Evolutionary conservation across 768 basidiomycete species (phyloP), one percentile per base, ranked within the genome.

Genomic region (Boletus rex-veris): DNA sequence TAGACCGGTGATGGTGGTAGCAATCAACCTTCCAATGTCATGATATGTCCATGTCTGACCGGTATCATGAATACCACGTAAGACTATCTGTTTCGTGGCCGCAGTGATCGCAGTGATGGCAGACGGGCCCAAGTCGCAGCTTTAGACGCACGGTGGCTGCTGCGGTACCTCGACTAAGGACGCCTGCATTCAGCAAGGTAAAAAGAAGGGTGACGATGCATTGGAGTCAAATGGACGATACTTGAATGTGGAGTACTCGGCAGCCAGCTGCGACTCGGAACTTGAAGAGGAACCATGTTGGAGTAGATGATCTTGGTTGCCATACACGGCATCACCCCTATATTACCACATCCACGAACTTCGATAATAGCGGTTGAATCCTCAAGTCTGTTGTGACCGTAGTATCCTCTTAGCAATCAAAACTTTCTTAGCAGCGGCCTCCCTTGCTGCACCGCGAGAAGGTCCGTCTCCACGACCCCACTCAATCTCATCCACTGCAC

Each of bases 401-500:
- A 35, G 10, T 14, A 45, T 26, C 1, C 31, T 35, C 47, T 58
- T 40, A 39, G 63, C 58, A 9, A 50, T 52, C 53, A 66, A 44
- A 19, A 65, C 65, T 4, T 7, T 31, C 38, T 44, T 16, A 31
- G 65, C 60, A 9, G 65, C 65, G n/a, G 39, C 52, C 24, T 68
- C 65, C 61, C 45, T 66, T 18, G 65, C 65, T 39, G 51, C 54
- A n/a, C 55, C 50, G 15, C 52, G 51, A 40, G 60, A 55, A 12
- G 41, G 21, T 7, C 66, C 65, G 0, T 15, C 41, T n/a, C 65
- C 65, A 38, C 57, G 57, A 26, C 66, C 64, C 57, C 57, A 63
- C 19, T 68, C 64, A 16, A 63, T 15, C 9, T 33, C 53, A 6
- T 58, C 18, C 12, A 68, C 66, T 66, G 48, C 26, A 39, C n/a